phyloP scores from a whole-genome alignment of 768 basidiomycete genomes.

The Boletus rex-veris region DNA sequence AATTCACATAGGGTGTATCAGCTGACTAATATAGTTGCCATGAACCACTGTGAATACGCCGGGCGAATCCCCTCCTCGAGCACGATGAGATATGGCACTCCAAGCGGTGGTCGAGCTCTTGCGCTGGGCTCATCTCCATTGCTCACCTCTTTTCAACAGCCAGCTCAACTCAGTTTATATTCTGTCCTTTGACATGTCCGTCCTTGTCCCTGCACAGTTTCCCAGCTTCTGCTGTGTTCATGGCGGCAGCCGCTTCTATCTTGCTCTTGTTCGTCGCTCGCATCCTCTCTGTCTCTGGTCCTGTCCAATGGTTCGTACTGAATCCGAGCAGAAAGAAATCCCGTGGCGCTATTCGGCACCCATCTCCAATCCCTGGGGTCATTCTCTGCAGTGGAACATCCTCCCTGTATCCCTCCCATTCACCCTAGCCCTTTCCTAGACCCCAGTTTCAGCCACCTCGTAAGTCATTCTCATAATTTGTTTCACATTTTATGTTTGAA shows the following conservation, averaged over 20 bases:
- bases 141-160: slow-evolving; percentile 18
- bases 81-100: too few relatives aligned
- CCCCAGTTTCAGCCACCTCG: slow-evolving; percentile 32
- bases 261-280: slow-evolving; percentile 31
- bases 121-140: slow-evolving; percentile 26
- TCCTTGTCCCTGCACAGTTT: slow-evolving; percentile 31
- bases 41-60: too few relatives aligned
- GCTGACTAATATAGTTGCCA: too few relatives aligned
- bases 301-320: slow-evolving; percentile 14
- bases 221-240: slow-evolving; percentile 30
- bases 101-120: background rate
- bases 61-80: too few relatives aligned
- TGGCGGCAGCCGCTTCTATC: slow-evolving; percentile 28
- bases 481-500: background rate
- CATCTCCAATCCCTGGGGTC: slow-evolving; percentile 11
- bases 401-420: slow-evolving; percentile 30
- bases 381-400: slow-evolving; percentile 25
- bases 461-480: slow-evolving; percentile 13
- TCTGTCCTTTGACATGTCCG: slow-evolving; percentile 22
- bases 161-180: background rate
- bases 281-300: slow-evolving; percentile 30
- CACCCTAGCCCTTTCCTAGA: slow-evolving; percentile 13
- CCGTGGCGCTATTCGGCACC: background rate
- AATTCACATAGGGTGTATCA: too few relatives aligned
- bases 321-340: slow-evolving; percentile 15